phyloP scores from a whole-genome alignment of 176 grass and related monocot species.

The Musa schizocarpa region DNA sequence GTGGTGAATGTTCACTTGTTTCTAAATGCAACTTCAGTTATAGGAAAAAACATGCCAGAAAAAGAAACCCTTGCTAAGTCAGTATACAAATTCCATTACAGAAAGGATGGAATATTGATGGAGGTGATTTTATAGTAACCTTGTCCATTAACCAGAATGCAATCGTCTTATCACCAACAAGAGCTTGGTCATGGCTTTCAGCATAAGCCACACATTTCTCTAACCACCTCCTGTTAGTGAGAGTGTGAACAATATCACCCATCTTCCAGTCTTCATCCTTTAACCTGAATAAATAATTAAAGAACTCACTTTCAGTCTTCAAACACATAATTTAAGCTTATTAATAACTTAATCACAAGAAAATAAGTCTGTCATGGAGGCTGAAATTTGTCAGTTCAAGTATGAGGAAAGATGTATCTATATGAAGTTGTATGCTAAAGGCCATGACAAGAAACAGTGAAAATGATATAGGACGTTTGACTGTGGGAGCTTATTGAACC shows the following conservation, averaged over 20 bases:
- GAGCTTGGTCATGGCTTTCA: constrained; percentile 97
- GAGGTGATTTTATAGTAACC: neutral
- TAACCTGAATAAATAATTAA: constrained; percentile 27
- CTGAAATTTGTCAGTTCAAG: neutral
- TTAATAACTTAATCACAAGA: neutral
- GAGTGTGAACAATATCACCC: constrained; percentile 69
- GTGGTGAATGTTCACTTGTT: too few species aligned
- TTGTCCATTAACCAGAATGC: constrained; percentile 81
- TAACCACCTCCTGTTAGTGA: constrained; percentile 91
- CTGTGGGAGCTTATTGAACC: neutral
- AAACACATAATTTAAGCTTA: neutral
- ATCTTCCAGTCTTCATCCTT: constrained; percentile 83
- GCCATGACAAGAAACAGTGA: neutral
- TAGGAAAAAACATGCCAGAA: too few species aligned
- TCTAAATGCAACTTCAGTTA: too few species aligned
- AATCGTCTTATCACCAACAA: constrained; percentile 96
- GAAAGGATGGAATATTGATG: neutral
- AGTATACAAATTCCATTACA: too few species aligned
- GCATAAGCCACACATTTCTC: constrained; percentile 96
- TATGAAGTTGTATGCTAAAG: neutral
- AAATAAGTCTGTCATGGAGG: neutral
- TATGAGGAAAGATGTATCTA: neutral
- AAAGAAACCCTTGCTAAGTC: neutral
- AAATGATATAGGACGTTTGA: neutral
- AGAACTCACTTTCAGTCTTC: neutral